Conservation (phyloP, 768 basidiomycete species). For the Tricholoma furcatifolium region DNA sequence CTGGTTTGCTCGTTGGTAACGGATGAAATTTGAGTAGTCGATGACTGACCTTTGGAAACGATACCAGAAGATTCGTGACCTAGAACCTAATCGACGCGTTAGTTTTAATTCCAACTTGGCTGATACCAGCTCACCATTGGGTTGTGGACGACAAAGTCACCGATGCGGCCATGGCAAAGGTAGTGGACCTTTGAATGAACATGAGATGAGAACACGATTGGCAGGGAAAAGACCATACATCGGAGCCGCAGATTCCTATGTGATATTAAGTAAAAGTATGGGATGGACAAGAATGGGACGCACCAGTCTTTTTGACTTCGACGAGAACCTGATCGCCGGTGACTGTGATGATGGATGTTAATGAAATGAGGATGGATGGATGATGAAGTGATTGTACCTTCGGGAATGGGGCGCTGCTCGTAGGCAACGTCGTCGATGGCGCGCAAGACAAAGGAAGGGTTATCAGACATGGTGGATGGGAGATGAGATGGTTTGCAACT, state of each 20-base stretch:
- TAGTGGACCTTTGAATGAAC: slow-evolving; percentile 63
- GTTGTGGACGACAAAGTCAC: slow-evolving; percentile 73
- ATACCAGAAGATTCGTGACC: slow-evolving; percentile 93
- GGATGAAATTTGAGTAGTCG: not conserved
- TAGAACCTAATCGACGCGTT: slow-evolving; percentile 81
- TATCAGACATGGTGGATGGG: slow-evolving; percentile 57
- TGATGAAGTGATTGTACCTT: slow-evolving; percentile 41
- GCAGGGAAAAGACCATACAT: slow-evolving; percentile 44
- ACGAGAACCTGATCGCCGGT: slow-evolving; percentile 79
- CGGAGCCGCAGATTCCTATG: slow-evolving; percentile 87
- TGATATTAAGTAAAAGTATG: slow-evolving; percentile 4
- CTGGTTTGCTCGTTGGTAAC: slow-evolving; percentile 32
- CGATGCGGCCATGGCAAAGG: slow-evolving; percentile 74
- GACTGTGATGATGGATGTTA: slow-evolving; percentile 37
- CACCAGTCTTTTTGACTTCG: slow-evolving; percentile 89
- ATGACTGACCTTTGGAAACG: slow-evolving; percentile 56
- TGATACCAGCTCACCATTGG: slow-evolving; percentile 61
- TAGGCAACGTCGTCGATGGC: slow-evolving; percentile 67
- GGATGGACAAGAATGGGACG: slow-evolving; percentile 16
- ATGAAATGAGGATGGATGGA: not conserved
- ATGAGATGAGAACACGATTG: slow-evolving; percentile 13
- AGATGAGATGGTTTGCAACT: not conserved
- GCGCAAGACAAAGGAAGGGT: slow-evolving; percentile 77
- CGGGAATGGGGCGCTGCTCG: slow-evolving; percentile 75
- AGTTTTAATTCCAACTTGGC: not conserved